Conservation (phyloP, 2,329 filamentous ascomycete species). For the Clarireedia monteithiana region DNA sequence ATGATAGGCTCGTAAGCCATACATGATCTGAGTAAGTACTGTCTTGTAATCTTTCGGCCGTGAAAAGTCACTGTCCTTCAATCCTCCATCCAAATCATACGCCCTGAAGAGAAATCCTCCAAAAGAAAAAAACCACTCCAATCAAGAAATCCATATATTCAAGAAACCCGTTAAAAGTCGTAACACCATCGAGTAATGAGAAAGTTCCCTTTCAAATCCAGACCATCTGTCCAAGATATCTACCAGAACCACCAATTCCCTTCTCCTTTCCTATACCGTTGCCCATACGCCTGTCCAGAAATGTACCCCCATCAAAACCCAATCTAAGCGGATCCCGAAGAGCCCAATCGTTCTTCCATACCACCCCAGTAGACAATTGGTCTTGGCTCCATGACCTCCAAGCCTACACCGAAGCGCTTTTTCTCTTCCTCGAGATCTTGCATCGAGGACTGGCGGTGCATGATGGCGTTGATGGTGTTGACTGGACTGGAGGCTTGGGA, state of each 20-base stretch:
- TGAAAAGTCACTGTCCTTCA: not conserved
- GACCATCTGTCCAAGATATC: slow-evolving; percentile 1
- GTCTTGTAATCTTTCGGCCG: not conserved
- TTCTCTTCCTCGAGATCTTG: slow-evolving; percentile 51
- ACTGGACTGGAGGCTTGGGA: slow-evolving; percentile 36
- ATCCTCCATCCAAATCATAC: not conserved
- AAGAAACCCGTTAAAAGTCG: not conserved
- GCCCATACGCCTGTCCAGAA: not conserved
- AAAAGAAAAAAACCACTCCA: not conserved
- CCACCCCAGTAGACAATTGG: slow-evolving; percentile 58
- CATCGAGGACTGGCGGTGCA: slow-evolving; percentile 50
- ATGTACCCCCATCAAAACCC: not conserved
- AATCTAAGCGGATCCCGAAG: slow-evolving; percentile 12
- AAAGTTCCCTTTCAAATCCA: not conserved
- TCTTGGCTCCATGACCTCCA: slow-evolving; percentile 52
- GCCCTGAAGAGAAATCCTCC: not conserved
- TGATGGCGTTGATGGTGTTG: slow-evolving; percentile 50
- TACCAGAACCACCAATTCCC: not conserved
- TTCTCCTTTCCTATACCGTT: not conserved
- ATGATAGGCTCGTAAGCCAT: too few relatives aligned
- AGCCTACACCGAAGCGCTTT: slow-evolving; percentile 42
- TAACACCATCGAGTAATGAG: not conserved
- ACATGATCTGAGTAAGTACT: too few relatives aligned
- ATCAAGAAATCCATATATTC: not conserved
- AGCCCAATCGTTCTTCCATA: slow-evolving; percentile 49